Evolutionary conservation across 495 filamentous ascomycete genomes (phyloP), one percentile per base, ranked within the genome.

Genomic region (Talaromyces trachyspermus): DNA sequence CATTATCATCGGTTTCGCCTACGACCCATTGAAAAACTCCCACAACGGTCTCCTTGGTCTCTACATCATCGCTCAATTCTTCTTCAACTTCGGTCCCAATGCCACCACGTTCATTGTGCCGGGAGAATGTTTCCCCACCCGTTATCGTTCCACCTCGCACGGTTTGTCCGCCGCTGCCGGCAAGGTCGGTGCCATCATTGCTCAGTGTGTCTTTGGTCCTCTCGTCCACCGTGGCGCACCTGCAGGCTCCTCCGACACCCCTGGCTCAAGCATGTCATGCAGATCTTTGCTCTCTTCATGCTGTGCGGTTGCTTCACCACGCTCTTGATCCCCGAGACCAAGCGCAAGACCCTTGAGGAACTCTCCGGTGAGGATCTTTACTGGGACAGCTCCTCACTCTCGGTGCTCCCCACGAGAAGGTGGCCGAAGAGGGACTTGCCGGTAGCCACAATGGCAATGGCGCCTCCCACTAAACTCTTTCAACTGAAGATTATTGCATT

Each of bases 91-190:
- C 49, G 70, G 88, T 1, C 89, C 89, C 43, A 95, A 95, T 64
- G 74, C 86, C 1, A 95, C 86, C 17, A 95, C 88, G 25, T 95
- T 95, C 70, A 84, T 95, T 55, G 82, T 95, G 0, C 89, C 89
- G 8, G 89, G 88, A 17, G 89, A 95, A 60, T 84, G 80, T 55
- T 95, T 92, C 70, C 89, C 89, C 0, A 95, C 89, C 4, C 81
- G 88, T 35, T 92, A 91, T 59, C 77, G 89, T 3, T 85, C 82
- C 7, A 88, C 86, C 24, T 85, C 84, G 3, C 88, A 95, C 64
- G 89, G 89, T 40, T 75, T 95, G 60, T 88, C 82, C 4, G 89
- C 88, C 10, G 88, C 84, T 0, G 71, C 81, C 2, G 89, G 89
- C 29, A 95, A 95, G 60, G 60, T 92, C 11, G 87, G 88, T 7